These are phyloP conservation scores for Ogataea pini DNA, from an alignment of 805 yeast genomes.

Conservation along the genomic window DNA sequence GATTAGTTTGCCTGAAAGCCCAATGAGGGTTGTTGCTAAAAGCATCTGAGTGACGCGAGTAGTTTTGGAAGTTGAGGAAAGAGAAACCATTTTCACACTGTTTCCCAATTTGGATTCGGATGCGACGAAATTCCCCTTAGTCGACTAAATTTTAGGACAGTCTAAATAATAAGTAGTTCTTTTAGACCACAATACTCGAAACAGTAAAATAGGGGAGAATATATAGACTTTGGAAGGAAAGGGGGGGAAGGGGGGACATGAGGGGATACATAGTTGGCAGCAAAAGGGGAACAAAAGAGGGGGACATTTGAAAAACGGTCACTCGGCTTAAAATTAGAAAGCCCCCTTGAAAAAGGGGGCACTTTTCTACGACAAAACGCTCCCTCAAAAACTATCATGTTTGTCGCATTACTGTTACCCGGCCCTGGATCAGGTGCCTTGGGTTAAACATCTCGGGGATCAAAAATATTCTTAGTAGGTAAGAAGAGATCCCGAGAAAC, in stretches of 20 bases:
- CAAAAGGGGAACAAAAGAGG: not conserved
- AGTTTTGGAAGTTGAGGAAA: conserved; percentile 13
- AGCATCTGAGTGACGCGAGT: conserved; percentile 13
- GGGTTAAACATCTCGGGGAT: too few species aligned
- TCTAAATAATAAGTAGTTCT: not conserved
- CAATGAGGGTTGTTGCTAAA: conserved; percentile 17
- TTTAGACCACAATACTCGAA: not conserved
- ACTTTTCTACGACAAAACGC: conserved; percentile 1
- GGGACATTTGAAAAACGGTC: not conserved
- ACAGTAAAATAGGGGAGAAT: not conserved
- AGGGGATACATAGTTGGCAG: not conserved
- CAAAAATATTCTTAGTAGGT: too few species aligned
- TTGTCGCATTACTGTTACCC: too few species aligned
- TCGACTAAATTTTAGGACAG: not conserved
- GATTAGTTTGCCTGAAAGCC: conserved; percentile 21
- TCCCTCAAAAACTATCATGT: too few species aligned
- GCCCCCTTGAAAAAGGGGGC: not conserved
- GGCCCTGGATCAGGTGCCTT: too few species aligned
- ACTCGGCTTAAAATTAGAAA: not conserved
- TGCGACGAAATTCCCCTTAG: too few species aligned
- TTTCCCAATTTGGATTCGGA: not conserved
- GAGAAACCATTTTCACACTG: not conserved
- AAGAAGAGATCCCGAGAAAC: too few species aligned
- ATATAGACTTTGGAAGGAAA: too few species aligned
- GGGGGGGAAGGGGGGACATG: not conserved